Conservation (phyloP, 257 asterid genomes). For the Catharanthus roseus region DNA sequence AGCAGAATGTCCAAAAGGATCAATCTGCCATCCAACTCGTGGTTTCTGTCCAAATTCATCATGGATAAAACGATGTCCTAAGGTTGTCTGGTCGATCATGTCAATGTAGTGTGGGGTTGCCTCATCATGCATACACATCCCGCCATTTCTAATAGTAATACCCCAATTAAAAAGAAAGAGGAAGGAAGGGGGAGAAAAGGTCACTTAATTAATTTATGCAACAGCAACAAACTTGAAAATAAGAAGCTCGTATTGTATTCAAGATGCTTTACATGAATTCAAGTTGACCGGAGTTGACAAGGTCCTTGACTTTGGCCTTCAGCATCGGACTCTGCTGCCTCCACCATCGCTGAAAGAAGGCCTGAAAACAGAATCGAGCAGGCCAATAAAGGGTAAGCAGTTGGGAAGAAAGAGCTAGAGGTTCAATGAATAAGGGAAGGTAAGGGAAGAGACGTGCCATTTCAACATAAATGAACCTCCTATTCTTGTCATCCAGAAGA, state of each 20-base stretch:
- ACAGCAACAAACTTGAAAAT: neutral
- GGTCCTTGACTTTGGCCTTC: slow-evolving; percentile 55
- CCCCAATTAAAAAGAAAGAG: neutral
- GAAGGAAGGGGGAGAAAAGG: neutral
- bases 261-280: slow-evolving; percentile 48
- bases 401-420: neutral
- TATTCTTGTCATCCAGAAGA: slow-evolving; percentile 52
- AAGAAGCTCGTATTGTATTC: neutral
- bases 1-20: slow-evolving; percentile 86
- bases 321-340: slow-evolving; percentile 54
- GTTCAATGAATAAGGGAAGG: neutral
- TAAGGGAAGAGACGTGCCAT: slow-evolving; percentile 36
- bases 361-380: slow-evolving; percentile 28
- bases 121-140: slow-evolving; percentile 89
- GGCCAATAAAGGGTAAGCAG: neutral
- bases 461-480: slow-evolving; percentile 76
- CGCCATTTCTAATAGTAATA: slow-evolving; percentile 56
- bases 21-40: slow-evolving; percentile 87
- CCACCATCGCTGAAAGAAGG: slow-evolving; percentile 87
- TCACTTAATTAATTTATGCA: neutral
- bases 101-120: slow-evolving; percentile 80
- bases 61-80: slow-evolving; percentile 62
- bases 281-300: slow-evolving; percentile 69
- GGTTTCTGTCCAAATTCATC: slow-evolving; percentile 60
- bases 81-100: slow-evolving; percentile 75